Conservation (phyloP, 108 stramenopile species). For the Stephanodiscus minutulus region DNA sequence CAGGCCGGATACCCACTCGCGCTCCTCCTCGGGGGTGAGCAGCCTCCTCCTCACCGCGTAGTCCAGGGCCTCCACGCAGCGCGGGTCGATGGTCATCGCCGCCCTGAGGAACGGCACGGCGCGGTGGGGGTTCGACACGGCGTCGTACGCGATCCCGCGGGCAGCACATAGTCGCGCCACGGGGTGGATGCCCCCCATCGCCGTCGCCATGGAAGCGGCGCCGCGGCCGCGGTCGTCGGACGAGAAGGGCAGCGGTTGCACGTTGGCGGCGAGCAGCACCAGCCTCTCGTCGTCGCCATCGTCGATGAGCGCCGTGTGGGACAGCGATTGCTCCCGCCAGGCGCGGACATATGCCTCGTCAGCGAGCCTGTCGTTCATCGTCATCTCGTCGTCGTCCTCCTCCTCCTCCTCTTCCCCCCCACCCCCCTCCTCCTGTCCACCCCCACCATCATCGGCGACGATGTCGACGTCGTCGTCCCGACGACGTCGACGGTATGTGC, state of each 20-base stretch:
- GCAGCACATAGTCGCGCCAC: conserved; percentile 61
- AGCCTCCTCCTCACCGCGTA: conserved; percentile 54
- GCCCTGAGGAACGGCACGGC: conserved; percentile 63
- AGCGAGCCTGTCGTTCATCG: conserved; percentile 8
- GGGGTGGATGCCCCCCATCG: conserved; percentile 59
- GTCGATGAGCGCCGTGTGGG: conserved; percentile 38
- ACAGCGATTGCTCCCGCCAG: conserved; percentile 39
- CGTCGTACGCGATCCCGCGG: conserved; percentile 66
- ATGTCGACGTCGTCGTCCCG: too few relatives aligned
- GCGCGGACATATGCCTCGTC: conserved; percentile 38
- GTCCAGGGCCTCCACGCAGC: conserved; percentile 70
- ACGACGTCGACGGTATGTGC: background rate
- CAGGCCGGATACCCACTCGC: conserved; percentile 37
- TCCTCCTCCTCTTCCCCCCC: too few relatives aligned
- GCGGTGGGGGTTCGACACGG: conserved; percentile 70
- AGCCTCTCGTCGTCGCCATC: conserved; percentile 49
- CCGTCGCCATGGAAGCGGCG: background rate
- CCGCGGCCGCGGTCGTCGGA: background rate
- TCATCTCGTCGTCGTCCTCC: conserved; percentile 1
- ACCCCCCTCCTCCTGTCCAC: conserved; percentile 1
- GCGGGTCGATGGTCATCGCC: conserved; percentile 65
- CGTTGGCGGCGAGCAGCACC: conserved; percentile 26
- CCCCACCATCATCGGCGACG: background rate
- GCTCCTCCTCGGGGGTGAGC: conserved; percentile 51
- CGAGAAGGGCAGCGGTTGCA: conserved; percentile 21